Base-by-base conservation (phyloP, 345 rosid species). In the Eucalyptus regnans region DNA sequence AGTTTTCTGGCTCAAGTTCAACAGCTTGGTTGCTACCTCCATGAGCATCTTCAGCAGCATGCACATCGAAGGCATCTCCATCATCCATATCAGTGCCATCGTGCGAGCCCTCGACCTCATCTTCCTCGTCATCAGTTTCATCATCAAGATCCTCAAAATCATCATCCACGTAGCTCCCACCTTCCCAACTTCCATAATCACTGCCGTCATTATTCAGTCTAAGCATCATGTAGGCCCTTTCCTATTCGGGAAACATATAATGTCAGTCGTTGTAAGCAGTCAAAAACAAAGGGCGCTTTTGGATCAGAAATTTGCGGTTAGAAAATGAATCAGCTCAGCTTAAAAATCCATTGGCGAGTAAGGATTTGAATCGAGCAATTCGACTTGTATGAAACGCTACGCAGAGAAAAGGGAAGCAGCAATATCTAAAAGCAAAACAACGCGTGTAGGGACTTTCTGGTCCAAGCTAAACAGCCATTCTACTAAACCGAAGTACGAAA, bases 131-230 rank as follows among this genome's bases (percentile, higher is more conserved):
- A 41, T 92, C 96, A 88, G 71, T 88, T 5, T 91, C 94, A 84
- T 90, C 94, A 85, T 92, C 92, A 10, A 91, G 94, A 89, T 92
- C 98, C 89, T 91, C 96, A 84, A 91, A 92, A 88, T 96, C 99
- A 89, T 93, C 98, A n/a, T 94, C 96, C 23, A 91, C 86, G 90
- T 92, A 95, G 91, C 98, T 93, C 81, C 93, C 98, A 85, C 90
- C 93, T 86, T 96, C 99, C 99, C 99, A 96, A 90, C 98, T 96
- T 87, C 97, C 97, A 88, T 96, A 95, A 89, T 96, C 97, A 86
- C 94, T 96, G 54, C 94, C 94, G 11, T 92, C 98, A 91, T 88
- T 91, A 88, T 92, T 92, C 96, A 94, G 92, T 58, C 97, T 93
- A 49, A 97, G 92, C 99, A 97, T 96, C 97, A 97, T 94, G 87